Percentiles rank a stretch among this genome's conserved stretches.
Evolutionary conservation across 2,329 filamentous ascomycete genomes (phyloP).

Genomic region (Aspergillus awamori): DNA sequence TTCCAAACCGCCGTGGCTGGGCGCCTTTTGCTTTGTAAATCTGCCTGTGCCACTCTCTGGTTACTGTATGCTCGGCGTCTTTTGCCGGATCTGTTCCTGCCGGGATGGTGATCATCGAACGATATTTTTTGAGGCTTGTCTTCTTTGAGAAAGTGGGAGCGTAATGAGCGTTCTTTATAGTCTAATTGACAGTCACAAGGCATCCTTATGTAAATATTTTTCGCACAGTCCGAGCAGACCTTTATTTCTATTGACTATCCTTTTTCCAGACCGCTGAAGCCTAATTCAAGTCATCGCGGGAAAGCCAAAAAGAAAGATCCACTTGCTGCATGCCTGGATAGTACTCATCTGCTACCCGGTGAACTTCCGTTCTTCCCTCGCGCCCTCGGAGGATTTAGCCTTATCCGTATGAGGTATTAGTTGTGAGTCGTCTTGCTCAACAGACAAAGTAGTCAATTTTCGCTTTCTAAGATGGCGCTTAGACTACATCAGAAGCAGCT

Average conservation of each 20-base stretch:
- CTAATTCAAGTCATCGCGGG: not conserved
- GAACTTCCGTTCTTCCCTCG: not conserved
- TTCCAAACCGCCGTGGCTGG: conserved; percentile 20
- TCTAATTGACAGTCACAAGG: too few species aligned
- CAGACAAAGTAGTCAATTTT: not conserved
- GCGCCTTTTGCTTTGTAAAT: conserved; percentile 20
- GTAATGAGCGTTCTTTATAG: too few species aligned
- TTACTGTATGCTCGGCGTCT: too few species aligned
- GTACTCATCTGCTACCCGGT: not conserved
- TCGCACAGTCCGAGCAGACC: not conserved
- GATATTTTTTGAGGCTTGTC: too few species aligned
- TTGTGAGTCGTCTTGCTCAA: not conserved
- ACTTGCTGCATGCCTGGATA: not conserved
- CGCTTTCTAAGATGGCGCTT: not conserved
- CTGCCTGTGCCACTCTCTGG: conserved; percentile 3
- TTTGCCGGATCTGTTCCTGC: conserved; percentile 5
- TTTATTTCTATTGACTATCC: too few species aligned
- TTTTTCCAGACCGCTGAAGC: not conserved
- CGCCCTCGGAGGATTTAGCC: not conserved
- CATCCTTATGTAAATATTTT: not conserved
- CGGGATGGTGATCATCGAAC: not conserved
- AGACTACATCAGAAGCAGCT: not conserved
- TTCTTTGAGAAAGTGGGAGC: too few species aligned
- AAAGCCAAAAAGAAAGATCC: not conserved
- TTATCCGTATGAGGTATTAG: not conserved